phyloP scores from a whole-genome alignment of 148 eudicot genomes.

The Linanthus parryae region DNA sequence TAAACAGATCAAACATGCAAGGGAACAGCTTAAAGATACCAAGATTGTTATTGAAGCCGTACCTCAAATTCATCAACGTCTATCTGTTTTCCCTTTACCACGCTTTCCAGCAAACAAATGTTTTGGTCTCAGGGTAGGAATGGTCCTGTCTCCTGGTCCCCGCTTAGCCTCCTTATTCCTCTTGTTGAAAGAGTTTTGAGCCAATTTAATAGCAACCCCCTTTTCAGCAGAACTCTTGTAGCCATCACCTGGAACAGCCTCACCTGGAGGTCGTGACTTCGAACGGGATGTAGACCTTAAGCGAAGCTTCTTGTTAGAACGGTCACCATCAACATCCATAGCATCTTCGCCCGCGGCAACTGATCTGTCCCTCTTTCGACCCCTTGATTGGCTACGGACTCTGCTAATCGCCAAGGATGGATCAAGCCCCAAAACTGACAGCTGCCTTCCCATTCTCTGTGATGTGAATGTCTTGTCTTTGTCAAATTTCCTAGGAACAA shows the following conservation, averaged over 20 bases:
- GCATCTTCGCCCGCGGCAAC: slow-evolving; percentile 26
- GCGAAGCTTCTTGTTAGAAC: slow-evolving; percentile 57
- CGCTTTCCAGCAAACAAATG: slow-evolving; percentile 83
- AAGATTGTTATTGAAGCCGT: neutral
- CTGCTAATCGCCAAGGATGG: slow-evolving; percentile 59
- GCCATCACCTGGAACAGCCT: slow-evolving; percentile 77
- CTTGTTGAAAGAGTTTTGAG: slow-evolving; percentile 38
- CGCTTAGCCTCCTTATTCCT: slow-evolving; percentile 65
- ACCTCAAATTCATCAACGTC: slow-evolving; percentile 54
- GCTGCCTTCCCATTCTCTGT: slow-evolving; percentile 76
- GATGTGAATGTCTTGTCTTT: slow-evolving; percentile 45
- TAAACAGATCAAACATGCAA: too few species aligned
- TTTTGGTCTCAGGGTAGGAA: slow-evolving; percentile 65
- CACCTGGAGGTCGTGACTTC: slow-evolving; percentile 49
- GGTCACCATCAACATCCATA: slow-evolving; percentile 61
- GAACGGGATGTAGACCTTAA: slow-evolving; percentile 42
- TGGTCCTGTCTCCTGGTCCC: slow-evolving; percentile 78
- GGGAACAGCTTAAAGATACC: too few species aligned
- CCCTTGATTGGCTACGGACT: slow-evolving; percentile 74
- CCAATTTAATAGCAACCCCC: slow-evolving; percentile 55
- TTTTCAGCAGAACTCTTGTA: slow-evolving; percentile 62
- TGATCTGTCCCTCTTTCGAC: slow-evolving; percentile 78
- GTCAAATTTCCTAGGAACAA: slow-evolving; percentile 15
- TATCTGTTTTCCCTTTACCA: slow-evolving; percentile 57
- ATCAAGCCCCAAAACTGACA: slow-evolving; percentile 64